A percentile compares a stretch with the other conserved stretches of the same genome.
Conservation (phyloP, 2,329 filamentous ascomycete species). For the Xylariomycetidae sp. region DNA sequence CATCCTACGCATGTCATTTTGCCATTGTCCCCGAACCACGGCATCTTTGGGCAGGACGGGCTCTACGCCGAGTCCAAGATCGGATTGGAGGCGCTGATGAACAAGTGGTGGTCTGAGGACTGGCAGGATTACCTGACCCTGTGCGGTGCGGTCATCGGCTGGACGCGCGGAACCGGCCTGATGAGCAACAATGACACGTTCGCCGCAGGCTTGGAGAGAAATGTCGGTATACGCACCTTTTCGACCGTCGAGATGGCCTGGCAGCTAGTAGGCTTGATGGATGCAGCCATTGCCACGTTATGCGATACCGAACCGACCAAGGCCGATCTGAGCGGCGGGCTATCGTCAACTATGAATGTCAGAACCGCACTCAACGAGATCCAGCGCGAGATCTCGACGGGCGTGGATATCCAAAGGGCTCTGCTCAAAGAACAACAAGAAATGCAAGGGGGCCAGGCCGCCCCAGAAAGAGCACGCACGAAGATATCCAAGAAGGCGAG, state of each 20-base stretch:
- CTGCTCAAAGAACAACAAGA: too few species aligned
- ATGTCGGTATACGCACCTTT: constrained; percentile 34
- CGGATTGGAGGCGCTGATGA: constrained; percentile 30
- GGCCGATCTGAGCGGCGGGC: constrained; percentile 34
- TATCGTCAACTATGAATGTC: too few species aligned
- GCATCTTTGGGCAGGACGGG: constrained; percentile 37
- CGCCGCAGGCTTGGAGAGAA: constrained; percentile 32
- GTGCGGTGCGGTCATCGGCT: constrained; percentile 38
- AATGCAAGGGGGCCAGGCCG: too few species aligned
- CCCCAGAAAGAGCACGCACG: too few species aligned
- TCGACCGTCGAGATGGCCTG: constrained; percentile 36
- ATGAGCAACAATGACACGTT: constrained; percentile 38
- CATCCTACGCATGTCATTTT: constrained; percentile 34
- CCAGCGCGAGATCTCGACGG: too few species aligned
- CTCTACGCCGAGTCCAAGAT: constrained; percentile 41
- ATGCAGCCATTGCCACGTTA: constrained; percentile 21
- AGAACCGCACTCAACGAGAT: too few species aligned
- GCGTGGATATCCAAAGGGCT: too few species aligned
- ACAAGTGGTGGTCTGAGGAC: constrained; percentile 29
- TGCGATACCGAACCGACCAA: constrained; percentile 30
- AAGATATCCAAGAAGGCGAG: too few species aligned
- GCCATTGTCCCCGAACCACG: constrained; percentile 40
- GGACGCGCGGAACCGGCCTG: constrained; percentile 39
- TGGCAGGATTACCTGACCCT: constrained; percentile 34
- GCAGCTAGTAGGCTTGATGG: constrained; percentile 31